Evolutionary conservation across 1,139 yeast species (phyloP), one percentile per base, ranked within the genome.

Genomic region (Suhomyces taliae): DNA sequence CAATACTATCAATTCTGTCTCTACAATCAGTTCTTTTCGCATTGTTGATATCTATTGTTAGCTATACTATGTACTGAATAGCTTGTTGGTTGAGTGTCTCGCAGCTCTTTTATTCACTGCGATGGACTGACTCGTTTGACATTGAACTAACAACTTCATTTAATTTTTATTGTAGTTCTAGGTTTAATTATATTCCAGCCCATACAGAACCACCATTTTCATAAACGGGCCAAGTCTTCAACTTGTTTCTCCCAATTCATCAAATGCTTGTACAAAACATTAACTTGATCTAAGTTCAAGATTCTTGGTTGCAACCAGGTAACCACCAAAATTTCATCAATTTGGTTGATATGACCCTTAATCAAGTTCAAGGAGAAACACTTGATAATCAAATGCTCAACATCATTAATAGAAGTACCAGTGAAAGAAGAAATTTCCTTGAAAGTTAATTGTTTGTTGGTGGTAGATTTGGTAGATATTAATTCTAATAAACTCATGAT

Each of bases 261-360:
- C 61, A 93, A 78, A 59, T 89, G 87, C 50, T 78, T 77, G 57
- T 82, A 82, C 86, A 93, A 90, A 47, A 79, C 78, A 47, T 76
- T 80, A 50, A 91, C 88, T 73, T 93, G 98, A 42, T 79, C 81
- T 57, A 76, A 78, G 62, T 89, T 89, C 77, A 93, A 85, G 47
- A 90, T 89, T 61, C 98, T 80, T 47, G 99, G 98, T 71, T 93
- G 98, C 53, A 91, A 85, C 98, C 99, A 93, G 24, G 89, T 83
- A 45, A 93, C 84, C 29, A 87, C 82, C 52, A 93, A 88, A 10
- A 85, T 70, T 62, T 85, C 81, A 47, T 82, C 81, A 42, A 90
- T 90, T 70, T 93, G 96, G 64, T 93, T 95, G 59, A 93, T 93
- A 46, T 81, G 76, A 8, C 99, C 99, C 66, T 83, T 82, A 58